phyloP scores from a whole-genome alignment of 192 early-diverging fungal species.

The Tieghemiomyces parasiticus region DNA sequence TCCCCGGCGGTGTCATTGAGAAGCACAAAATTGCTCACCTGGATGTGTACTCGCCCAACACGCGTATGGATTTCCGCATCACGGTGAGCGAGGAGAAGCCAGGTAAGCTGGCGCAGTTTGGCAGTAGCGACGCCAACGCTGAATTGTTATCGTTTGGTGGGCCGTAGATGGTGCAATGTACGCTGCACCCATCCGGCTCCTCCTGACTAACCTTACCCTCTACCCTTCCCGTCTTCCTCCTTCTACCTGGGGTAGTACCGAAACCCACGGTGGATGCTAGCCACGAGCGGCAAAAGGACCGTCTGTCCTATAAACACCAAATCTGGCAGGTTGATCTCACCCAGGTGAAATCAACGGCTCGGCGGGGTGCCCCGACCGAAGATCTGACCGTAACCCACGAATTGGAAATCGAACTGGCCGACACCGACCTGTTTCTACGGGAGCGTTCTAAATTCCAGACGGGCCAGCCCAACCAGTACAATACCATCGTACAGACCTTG shows the following conservation, averaged over 20 bases:
- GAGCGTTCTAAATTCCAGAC: neutral
- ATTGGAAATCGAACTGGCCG: neutral
- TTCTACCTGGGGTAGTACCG: too few species aligned
- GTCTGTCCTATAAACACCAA: slow-evolving; percentile 72
- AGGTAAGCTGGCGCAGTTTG: too few species aligned
- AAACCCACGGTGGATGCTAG: slow-evolving; percentile 26
- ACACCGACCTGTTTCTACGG: neutral
- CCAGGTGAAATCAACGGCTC: slow-evolving; percentile 33
- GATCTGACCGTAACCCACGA: neutral
- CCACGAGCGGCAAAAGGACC: slow-evolving; percentile 69
- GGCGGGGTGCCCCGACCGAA: neutral
- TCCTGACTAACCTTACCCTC: too few species aligned
- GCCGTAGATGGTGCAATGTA: too few species aligned
- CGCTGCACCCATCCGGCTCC: too few species aligned
- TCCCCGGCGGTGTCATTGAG: slow-evolving; percentile 40
- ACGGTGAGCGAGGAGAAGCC: slow-evolving; percentile 59
- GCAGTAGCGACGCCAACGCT: too few species aligned
- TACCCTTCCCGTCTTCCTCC: too few species aligned
- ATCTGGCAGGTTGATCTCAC: slow-evolving; percentile 80
- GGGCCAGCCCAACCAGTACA: slow-evolving; percentile 2
- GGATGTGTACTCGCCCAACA: slow-evolving; percentile 71
- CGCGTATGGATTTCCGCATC: slow-evolving; percentile 72
- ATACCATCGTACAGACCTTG: neutral
- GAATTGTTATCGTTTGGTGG: too few species aligned
- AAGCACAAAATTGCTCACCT: slow-evolving; percentile 72